Base-by-base conservation (phyloP, 164 flowering plant species). In the Aristolochia contorta region DNA sequence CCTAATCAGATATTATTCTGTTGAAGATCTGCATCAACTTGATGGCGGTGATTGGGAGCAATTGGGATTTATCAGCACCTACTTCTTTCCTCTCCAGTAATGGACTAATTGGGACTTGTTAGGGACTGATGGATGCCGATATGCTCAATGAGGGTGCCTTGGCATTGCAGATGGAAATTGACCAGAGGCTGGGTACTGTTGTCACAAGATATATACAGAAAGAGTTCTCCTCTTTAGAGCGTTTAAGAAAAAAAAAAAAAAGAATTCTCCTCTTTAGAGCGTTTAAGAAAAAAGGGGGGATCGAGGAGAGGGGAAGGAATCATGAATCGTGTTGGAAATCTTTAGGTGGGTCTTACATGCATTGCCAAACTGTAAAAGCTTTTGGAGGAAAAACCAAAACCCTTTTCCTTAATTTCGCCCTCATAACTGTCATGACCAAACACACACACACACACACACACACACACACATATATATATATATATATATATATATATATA, bases 291-390 rank as follows among this genome's bases (percentile, higher is more conserved):
- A n/a, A n/a, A n/a, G n/a, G n/a, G n/a, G n/a, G n/a, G n/a, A n/a
- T n/a, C n/a, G n/a, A n/a, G n/a, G n/a, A 0, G 19, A 20, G 18
- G 24, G 45, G 8, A 5, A 16, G 30, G 30, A 37, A n/a, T 23
- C 24, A 16, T 22, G 18, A n/a, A 46, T 52, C 52, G 57, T 64
- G 32, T 57, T 71, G 72, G 62, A 64, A 72, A 64, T 58, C 55
- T 50, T 67, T 58, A 59, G 51, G 56, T 21, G 54, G 61, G 59
- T 24, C 56, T 60, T 75, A 62, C 73, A 71, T 69, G 73, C 69
- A 57, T 21, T 75, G 81, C 73, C 75, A 66, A 55, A 24, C 73
- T 65, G 69, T 67, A 68, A 70, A 75, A 65, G 62, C 61, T 67
- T 60, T 54, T 27, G 30, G 30, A 5, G 37, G 64, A 57, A 19